Evolutionary conservation across 257 asterid species (phyloP).

Genomic region (Nicotiana undulata): DNA sequence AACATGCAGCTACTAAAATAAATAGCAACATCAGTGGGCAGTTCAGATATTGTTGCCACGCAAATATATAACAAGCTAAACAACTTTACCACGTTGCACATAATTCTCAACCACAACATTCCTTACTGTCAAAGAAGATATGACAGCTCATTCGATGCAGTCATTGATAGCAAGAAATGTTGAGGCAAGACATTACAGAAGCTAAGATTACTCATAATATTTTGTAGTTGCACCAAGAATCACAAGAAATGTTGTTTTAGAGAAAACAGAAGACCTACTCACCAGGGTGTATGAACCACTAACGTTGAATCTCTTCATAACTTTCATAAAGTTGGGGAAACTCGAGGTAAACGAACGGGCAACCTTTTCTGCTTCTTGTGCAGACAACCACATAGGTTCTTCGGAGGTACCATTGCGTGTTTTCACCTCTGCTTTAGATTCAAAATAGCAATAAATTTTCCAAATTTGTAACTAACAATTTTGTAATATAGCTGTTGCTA

Average conservation of each 20-base stretch:
- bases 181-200: neutral
- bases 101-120: neutral
- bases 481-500: neutral
- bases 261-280: constrained; percentile 21
- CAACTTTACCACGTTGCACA: neutral
- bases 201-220: neutral
- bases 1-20: neutral
- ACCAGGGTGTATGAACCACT: constrained; percentile 95
- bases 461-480: neutral
- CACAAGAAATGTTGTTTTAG: neutral
- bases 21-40: neutral
- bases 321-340: constrained; percentile 64
- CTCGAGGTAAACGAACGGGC: constrained; percentile 63
- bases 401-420: constrained; percentile 24
- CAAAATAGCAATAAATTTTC: constrained; percentile 4
- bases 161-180: neutral
- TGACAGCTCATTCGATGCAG: neutral
- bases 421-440: constrained; percentile 37
- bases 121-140: neutral
- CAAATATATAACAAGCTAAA: neutral
- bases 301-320: constrained; percentile 83
- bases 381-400: constrained; percentile 49
- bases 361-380: constrained; percentile 71
- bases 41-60: neutral
- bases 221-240: neutral